These are phyloP conservation scores for Eucalyptus rudis DNA, from an alignment of 345 rosid species.

Conservation along the genomic window DNA sequence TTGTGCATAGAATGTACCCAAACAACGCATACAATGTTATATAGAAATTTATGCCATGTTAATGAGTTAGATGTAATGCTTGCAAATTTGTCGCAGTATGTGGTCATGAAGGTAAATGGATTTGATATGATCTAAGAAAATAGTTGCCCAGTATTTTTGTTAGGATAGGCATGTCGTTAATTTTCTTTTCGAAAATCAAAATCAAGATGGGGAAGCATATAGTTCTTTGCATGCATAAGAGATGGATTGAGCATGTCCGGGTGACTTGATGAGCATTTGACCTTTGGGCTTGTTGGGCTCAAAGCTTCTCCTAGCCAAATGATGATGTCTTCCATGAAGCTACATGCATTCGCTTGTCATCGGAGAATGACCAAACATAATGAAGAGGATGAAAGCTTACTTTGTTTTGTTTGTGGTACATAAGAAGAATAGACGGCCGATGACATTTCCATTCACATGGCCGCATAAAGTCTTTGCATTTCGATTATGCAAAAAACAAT, in stretches of 20 bases:
- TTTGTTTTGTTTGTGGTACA: neutral
- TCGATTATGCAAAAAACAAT: neutral
- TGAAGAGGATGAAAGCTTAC: neutral
- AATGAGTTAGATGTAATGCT: neutral
- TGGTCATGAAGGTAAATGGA: neutral
- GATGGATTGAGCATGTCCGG: neutral
- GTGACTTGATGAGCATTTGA: neutral
- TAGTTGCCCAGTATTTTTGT: neutral
- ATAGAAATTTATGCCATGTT: neutral
- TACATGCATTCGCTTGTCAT: neutral
- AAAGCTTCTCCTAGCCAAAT: neutral
- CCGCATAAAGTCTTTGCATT: neutral
- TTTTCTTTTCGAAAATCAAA: neutral
- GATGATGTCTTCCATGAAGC: neutral
- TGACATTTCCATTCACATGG: neutral
- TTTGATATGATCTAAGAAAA: neutral
- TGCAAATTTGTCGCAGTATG: neutral
- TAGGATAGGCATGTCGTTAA: neutral
- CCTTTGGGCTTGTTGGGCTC: neutral
- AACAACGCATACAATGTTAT: rapidly evolving
- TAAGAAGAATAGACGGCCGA: neutral
- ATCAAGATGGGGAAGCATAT: neutral
- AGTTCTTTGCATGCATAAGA: neutral
- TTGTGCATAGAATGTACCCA: neutral
- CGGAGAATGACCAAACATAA: neutral